Percentiles rank a stretch among this genome's conserved stretches.
Conservation (phyloP, 345 rosid species). For the Euphorbia pulcherrima region DNA sequence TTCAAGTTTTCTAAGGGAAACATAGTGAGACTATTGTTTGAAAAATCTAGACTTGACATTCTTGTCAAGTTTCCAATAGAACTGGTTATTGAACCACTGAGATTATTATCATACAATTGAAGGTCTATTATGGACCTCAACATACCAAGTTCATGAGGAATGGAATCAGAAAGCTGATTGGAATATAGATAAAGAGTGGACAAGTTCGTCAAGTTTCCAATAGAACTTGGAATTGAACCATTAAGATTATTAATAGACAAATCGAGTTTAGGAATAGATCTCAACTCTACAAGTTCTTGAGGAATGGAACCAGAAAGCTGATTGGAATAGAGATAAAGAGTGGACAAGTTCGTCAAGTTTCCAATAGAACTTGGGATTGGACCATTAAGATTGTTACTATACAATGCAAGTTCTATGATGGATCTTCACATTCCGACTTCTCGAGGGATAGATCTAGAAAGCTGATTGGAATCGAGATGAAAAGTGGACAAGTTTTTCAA, state of each 20-base stretch:
- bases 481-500: neutral
- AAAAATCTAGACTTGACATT: constrained; percentile 9
- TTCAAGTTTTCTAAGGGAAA: neutral
- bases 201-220: neutral
- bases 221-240: neutral
- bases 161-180: neutral
- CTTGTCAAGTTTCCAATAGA: neutral
- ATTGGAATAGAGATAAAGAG: neutral
- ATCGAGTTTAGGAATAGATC: neutral
- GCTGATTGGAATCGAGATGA: neutral
- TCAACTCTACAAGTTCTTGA: neutral
- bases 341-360: constrained; percentile 14
- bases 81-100: constrained; percentile 20
- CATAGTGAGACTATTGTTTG: constrained; percentile 16
- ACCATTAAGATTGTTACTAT: constrained; percentile 14
- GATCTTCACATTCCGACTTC: neutral
- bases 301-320: neutral
- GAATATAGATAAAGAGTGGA: neutral
- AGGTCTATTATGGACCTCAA: neutral
- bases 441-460: neutral
- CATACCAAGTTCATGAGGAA: neutral
- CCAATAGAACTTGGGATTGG: constrained; percentile 28
- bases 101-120: constrained; percentile 18
- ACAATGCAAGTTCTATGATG: neutral
- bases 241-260: neutral